Evolutionary conservation across 768 basidiomycete genomes (phyloP).

Genomic region (Zangia roseola): DNA sequence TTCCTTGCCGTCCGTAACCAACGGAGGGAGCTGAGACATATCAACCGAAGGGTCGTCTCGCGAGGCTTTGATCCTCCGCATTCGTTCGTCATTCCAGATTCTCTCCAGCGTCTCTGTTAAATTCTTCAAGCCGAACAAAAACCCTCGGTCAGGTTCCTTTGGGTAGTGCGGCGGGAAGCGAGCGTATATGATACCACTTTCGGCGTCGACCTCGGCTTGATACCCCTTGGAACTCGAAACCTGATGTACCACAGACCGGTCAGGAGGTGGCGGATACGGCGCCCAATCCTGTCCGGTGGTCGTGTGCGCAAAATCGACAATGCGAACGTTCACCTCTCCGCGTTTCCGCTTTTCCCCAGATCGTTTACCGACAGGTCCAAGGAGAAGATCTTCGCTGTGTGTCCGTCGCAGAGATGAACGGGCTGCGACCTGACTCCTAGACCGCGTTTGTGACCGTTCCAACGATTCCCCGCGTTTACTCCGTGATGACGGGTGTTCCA

Average conservation of each 20-base stretch:
- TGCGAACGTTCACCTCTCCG: conserved; percentile 92
- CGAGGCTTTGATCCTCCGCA: conserved; percentile 60
- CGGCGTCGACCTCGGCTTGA: conserved; percentile 76
- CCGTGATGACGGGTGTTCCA: conserved; percentile 63
- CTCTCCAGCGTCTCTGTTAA: conserved; percentile 72
- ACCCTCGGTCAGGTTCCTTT: conserved; percentile 89
- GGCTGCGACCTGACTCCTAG: conserved; percentile 42
- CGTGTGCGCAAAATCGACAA: conserved; percentile 99
- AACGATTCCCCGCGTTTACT: conserved; percentile 78
- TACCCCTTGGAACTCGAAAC: conserved; percentile 70
- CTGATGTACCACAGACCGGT: conserved; percentile 41
- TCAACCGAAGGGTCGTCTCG: conserved; percentile 53
- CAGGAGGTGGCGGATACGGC: conserved; percentile 51
- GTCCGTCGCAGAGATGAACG: conserved; percentile 60
- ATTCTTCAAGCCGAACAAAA: conserved; percentile 86
- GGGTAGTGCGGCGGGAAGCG: conserved; percentile 93
- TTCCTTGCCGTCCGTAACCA: conserved; percentile 72
- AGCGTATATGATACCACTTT: conserved; percentile 82
- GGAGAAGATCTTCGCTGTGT: conserved; percentile 76
- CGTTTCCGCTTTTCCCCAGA: conserved; percentile 66
- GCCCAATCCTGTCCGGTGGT: conserved; percentile 94
- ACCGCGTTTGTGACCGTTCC: conserved; percentile 51
- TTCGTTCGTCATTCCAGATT: conserved; percentile 87
- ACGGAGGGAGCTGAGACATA: conserved; percentile 55
- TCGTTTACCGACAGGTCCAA: conserved; percentile 64